Conservation (phyloP, 202 grass and related monocot species). For the Eragrostis tef region DNA sequence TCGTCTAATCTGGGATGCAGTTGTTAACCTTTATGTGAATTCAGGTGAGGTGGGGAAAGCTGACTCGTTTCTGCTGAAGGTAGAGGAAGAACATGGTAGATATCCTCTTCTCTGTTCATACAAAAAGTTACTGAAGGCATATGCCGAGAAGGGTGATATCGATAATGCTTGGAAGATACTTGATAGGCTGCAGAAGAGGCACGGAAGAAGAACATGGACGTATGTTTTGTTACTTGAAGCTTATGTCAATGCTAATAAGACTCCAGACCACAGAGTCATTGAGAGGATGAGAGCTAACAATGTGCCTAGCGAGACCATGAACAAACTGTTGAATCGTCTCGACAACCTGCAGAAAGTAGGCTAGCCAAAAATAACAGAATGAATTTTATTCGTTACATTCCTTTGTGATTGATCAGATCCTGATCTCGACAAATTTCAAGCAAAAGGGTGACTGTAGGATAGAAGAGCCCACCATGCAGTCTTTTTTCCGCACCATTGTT, state of each 20-base stretch:
- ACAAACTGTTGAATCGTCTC: conserved; percentile 38
- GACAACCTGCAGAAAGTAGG: conserved; percentile 33
- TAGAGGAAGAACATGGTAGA: conserved; percentile 39
- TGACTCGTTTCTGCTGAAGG: conserved; percentile 62
- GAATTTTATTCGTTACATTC: background rate
- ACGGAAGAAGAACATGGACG: conserved; percentile 42
- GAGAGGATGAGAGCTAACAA: conserved; percentile 74
- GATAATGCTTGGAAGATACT: conserved; percentile 73
- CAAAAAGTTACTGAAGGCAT: conserved; percentile 56
- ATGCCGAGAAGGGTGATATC: conserved; percentile 67
- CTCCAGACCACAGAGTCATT: conserved; percentile 61
- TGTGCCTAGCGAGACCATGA: conserved; percentile 44
- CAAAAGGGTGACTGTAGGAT: background rate
- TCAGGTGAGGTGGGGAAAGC: conserved; percentile 71
- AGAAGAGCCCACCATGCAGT: background rate
- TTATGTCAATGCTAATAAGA: conserved; percentile 63
- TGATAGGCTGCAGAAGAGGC: conserved; percentile 54
- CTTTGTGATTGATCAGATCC: background rate
- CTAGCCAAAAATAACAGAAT: background rate
- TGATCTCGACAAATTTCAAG: background rate
- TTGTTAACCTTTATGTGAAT: conserved; percentile 72
- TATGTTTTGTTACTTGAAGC: conserved; percentile 71
- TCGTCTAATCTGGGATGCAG: conserved; percentile 61
- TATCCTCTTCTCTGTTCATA: conserved; percentile 58
- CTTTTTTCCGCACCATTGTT: background rate